phyloP scores from a whole-genome alignment of 805 yeast genomes.

The Saccharomycopsis malanga region DNA sequence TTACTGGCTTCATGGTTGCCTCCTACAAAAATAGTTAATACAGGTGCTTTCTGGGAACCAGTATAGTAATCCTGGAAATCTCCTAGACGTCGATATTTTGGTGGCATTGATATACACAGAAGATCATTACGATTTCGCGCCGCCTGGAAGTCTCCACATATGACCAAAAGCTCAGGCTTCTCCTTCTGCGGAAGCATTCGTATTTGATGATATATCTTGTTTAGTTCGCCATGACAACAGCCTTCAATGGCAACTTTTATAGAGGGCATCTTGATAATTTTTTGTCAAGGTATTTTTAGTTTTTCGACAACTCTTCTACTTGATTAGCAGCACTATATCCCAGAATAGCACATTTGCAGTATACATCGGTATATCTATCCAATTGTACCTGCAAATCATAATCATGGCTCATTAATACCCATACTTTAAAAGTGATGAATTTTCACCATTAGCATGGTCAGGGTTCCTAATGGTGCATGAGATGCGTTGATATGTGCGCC shows the following conservation, averaged over 20 bases:
- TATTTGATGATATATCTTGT: conserved; percentile 44
- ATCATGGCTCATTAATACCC: too few relatives aligned
- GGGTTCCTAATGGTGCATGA: too few relatives aligned
- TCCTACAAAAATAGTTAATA: conserved; percentile 76
- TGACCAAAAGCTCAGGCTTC: conserved; percentile 53
- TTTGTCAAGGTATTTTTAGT: too few relatives aligned
- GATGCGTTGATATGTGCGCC: too few relatives aligned
- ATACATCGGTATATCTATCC: too few relatives aligned
- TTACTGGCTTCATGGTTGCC: conserved; percentile 94
- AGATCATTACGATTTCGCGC: conserved; percentile 59
- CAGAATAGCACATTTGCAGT: too few relatives aligned
- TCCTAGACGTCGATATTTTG: conserved; percentile 65
- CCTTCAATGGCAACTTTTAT: conserved; percentile 68
- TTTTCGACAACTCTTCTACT: too few relatives aligned
- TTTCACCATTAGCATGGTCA: too few relatives aligned
- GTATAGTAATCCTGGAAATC: conserved; percentile 71
- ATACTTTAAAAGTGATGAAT: too few relatives aligned
- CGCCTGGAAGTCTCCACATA: conserved; percentile 92
- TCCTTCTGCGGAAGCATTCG: conserved; percentile 20
- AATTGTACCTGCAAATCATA: too few relatives aligned
- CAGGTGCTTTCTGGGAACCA: conserved; percentile 58
- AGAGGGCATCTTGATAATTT: too few relatives aligned
- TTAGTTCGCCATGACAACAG: conserved; percentile 80
- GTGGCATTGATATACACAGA: conserved; percentile 67
- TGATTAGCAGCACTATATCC: too few relatives aligned